These are phyloP conservation scores for Aureobasidium mangrovei DNA, from an alignment of 2,329 filamentous ascomycete species.

Conservation along the genomic window DNA sequence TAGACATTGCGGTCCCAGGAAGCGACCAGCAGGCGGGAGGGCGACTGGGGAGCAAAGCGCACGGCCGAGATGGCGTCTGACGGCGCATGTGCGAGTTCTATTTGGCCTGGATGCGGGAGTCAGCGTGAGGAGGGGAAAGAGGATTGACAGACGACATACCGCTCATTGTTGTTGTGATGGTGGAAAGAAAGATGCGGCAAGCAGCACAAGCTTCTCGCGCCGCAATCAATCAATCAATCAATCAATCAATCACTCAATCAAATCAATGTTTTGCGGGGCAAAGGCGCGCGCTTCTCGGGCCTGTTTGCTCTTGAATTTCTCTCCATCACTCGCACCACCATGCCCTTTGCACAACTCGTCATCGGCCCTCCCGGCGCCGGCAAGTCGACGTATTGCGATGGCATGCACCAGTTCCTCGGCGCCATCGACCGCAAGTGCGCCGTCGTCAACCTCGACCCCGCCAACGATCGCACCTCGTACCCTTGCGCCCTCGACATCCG, in stretches of 20 bases:
- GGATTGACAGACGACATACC: neutral
- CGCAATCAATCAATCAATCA: too few relatives aligned
- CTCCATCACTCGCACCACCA: neutral
- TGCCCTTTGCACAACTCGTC: conserved; percentile 20
- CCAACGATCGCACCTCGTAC: conserved; percentile 88
- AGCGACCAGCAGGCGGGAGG: conserved; percentile 71
- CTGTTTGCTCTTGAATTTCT: too few relatives aligned
- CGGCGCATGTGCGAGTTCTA: conserved; percentile 73
- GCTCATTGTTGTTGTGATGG: neutral
- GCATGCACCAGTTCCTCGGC: conserved; percentile 96
- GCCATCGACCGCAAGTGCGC: conserved; percentile 93
- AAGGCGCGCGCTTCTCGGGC: too few relatives aligned
- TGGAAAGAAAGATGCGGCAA: neutral
- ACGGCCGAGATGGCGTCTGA: conserved; percentile 80
- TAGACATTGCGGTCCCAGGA: conserved; percentile 94
- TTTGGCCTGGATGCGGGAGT: conserved; percentile 43
- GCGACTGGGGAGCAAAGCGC: conserved; percentile 71
- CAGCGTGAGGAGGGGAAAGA: neutral
- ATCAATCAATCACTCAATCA: too few relatives aligned
- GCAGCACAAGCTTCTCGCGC: too few relatives aligned
- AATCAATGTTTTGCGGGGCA: too few relatives aligned
- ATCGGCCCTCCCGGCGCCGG: conserved; percentile 83
- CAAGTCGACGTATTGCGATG: conserved; percentile 97
- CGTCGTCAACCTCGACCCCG: conserved; percentile 92
- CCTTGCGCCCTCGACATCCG: conserved; percentile 85